Conservation (phyloP, 352 stramenopile genomes). For the Globisporangium paroecandrum region DNA sequence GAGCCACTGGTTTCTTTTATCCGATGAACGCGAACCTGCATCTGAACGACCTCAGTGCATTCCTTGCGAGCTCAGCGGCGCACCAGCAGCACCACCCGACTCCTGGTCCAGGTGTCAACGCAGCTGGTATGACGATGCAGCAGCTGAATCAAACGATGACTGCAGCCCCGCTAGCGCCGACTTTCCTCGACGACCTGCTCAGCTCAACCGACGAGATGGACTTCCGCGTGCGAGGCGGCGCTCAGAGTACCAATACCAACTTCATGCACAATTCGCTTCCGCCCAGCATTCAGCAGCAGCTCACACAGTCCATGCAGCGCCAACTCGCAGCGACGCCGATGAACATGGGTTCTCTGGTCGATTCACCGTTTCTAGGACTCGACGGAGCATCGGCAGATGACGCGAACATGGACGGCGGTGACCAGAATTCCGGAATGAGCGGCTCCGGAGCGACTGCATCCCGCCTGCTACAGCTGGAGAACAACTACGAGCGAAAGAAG, state of each 20-base stretch:
- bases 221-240: constrained; percentile 2
- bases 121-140: neutral
- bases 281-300: constrained; percentile 15
- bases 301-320: constrained; percentile 8
- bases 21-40: constrained; percentile 13
- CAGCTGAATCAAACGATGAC: neutral
- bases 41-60: constrained; percentile 30
- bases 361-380: constrained; percentile 19
- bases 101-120: neutral
- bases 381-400: neutral
- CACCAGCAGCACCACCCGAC: neutral
- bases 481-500: constrained; percentile 73
- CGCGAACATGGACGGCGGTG: constrained; percentile 8
- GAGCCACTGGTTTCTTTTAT: constrained; percentile 1
- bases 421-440: neutral
- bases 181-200: constrained; percentile 50
- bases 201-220: constrained; percentile 23
- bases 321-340: neutral
- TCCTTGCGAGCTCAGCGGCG: constrained; percentile 20
- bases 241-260: constrained; percentile 14
- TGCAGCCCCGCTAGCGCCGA: constrained; percentile 17
- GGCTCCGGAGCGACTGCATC: constrained; percentile 16
- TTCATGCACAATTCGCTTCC: constrained; percentile 10
- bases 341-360: neutral
- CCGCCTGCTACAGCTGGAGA: constrained; percentile 46